Conservation (phyloP, 2,329 filamentous ascomycete genomes). For the Didymellaceae sp. region DNA sequence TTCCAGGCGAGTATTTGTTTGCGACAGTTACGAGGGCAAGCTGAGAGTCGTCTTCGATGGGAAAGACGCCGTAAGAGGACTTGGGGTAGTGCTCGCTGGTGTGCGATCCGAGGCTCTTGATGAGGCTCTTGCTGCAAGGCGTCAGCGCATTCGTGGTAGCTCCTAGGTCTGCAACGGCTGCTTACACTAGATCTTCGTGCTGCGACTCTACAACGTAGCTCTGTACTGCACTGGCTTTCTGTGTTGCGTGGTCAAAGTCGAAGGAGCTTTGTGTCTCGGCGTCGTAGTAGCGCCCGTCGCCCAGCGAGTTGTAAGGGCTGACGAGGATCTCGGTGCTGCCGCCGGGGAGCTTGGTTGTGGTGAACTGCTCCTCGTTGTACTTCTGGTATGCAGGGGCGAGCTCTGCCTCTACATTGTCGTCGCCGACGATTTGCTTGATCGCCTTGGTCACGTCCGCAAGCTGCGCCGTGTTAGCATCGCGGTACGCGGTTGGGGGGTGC, state of each 20-base stretch:
- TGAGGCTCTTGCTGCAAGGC: conserved; percentile 73
- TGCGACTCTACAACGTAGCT: conserved; percentile 78
- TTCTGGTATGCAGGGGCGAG: conserved; percentile 85
- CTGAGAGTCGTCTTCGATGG: conserved; percentile 75
- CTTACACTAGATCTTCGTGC: conserved; percentile 81
- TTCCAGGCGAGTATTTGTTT: conserved; percentile 97
- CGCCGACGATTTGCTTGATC: conserved; percentile 83
- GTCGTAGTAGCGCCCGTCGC: conserved; percentile 86
- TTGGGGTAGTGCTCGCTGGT: conserved; percentile 88
- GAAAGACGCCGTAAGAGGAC: conserved; percentile 81
- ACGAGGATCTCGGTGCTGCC: conserved; percentile 80
- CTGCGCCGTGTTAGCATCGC: conserved; percentile 55
- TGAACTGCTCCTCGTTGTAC: conserved; percentile 96
- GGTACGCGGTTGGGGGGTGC: neutral
- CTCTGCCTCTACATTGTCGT: conserved; percentile 71
- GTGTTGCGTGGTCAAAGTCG: conserved; percentile 81
- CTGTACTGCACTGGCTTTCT: conserved; percentile 84
- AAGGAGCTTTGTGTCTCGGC: conserved; percentile 88
- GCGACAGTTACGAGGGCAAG: conserved; percentile 85
- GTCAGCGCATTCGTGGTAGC: neutral
- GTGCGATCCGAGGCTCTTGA: conserved; percentile 78
- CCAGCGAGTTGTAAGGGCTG: conserved; percentile 84
- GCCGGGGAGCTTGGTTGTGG: conserved; percentile 86
- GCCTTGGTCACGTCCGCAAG: conserved; percentile 89
- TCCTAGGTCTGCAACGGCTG: conserved; percentile 9